Evolutionary conservation across 345 rosid species (phyloP), one percentile per base, ranked within the genome.

Genomic region (Eucalyptus pauciflora): DNA sequence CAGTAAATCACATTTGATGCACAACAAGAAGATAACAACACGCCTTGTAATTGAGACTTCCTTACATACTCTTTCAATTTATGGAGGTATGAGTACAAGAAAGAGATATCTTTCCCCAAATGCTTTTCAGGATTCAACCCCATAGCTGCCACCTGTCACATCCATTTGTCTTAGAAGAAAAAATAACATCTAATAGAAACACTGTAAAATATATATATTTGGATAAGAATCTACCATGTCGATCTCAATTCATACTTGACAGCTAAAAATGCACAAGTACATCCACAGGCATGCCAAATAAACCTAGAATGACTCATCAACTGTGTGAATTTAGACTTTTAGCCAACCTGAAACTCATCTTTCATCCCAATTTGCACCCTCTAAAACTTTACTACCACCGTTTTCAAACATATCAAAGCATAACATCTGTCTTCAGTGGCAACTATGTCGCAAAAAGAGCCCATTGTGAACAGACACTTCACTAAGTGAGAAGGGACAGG

Each of bases 41-140:
- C 41, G 46, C 48, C 20, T 76, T 20, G 8, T 41, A 76, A 76
- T 33, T 86, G 87, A 86, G 60, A 89, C 71, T 86, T 56, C 81
- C 60, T 87, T 22, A 83, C 96, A 87, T 96, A 98, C 99, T 96
- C 99, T 92, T 98, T 96, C 90, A 98, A 91, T 90, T 96, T 95
- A 79, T 96, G 94, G 87, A 98, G 95, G 93, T 96, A 89, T 56
- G 97, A 88, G 71, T 92, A 89, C 98, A 98, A 90, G 92, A 87
- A 89, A 85, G 96, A 92, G 88, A 98, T 85, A 91, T 96, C 98
- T 94, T 96, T 97, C 81, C 99, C 99, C 93, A 98, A 94, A 88
- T 98, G 99, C 92, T 95, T 96, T 27, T 94, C 92, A 60, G 99
- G 99, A 87, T 96, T 95, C 93, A 98, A 91, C 50, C 99, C 99